Evolutionary conservation across 108 stramenopile genomes (phyloP).

Genomic region (Thalassiosira profunda): DNA sequence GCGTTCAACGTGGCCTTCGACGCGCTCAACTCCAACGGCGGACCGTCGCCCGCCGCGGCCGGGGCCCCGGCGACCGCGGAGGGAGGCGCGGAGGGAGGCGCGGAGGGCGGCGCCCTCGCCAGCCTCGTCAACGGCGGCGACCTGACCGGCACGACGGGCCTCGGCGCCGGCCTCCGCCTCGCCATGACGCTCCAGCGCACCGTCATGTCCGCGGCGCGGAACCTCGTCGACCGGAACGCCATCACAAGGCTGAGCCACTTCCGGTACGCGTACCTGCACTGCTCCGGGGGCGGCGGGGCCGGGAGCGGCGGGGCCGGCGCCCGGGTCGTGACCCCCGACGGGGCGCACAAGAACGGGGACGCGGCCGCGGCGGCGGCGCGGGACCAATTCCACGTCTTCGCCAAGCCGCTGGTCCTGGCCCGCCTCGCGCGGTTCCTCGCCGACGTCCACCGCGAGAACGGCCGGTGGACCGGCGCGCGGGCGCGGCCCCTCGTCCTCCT

Average conservation of each 20-base stretch:
- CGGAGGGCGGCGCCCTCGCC: conserved; percentile 62
- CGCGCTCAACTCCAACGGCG: conserved; percentile 69
- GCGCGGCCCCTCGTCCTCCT: conserved; percentile 86
- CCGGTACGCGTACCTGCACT: conserved; percentile 87
- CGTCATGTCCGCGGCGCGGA: conserved; percentile 74
- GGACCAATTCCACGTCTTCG: conserved; percentile 63
- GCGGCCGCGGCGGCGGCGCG: conserved; percentile 6
- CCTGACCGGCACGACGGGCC: conserved; percentile 68
- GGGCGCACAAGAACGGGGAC: conserved; percentile 14
- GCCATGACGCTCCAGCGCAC: conserved; percentile 77
- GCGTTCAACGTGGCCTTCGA: conserved; percentile 87
- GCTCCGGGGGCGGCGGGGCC: conserved; percentile 49
- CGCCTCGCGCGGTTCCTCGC: conserved; percentile 87
- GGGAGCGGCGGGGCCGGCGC: conserved; percentile 17
- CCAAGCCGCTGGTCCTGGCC: conserved; percentile 82
- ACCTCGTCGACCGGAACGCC: conserved; percentile 75
- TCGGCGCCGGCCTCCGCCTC: conserved; percentile 80
- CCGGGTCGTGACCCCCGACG: conserved; percentile 48
- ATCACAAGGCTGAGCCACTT: conserved; percentile 86
- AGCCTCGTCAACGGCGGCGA: conserved; percentile 85
- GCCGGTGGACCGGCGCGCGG: conserved; percentile 90
- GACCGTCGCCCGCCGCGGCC: conserved; percentile 32
- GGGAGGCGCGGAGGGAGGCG: conserved; percentile 36
- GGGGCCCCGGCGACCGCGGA: conserved; percentile 17
- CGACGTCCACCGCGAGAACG: conserved; percentile 92